Base-by-base conservation (phyloP, 352 stramenopile genomes). In the Globisporangium okanoganense region DNA sequence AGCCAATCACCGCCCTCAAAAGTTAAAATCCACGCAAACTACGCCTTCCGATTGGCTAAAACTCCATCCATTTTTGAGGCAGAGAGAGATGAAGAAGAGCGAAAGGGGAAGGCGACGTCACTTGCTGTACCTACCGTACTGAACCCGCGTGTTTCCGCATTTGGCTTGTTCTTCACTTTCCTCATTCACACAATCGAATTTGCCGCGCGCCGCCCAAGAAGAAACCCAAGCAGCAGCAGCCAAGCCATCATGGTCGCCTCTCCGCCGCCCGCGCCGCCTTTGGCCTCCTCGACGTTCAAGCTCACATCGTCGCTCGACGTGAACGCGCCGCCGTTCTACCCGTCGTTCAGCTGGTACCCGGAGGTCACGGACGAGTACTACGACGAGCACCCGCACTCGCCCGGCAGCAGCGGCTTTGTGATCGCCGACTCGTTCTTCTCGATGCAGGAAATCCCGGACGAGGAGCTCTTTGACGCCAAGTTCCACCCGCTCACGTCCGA, bases 401-500 rank as follows among this genome's bases (percentile, higher is more conserved):
- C 76, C 0, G 78, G 79, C 33, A 82, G 78, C 56, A 56, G 73
- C 13, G 82, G 78, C 51, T 89, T 89, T 48, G 82, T 87, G 62
- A 83, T 88, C 58, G 78, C 75, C 6, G 76, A 89, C 60, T 64
- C 66, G 13, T 76, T 82, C 52, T 81, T 79, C 66, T 25, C 62
- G 8, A 48, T 70, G 50, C 74, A 78, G 16, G 76, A 87, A 49
- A 79, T 92, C 51, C 76, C 83, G 1, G 83, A 92, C 40, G 83
- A 92, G 57, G 81, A 92, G 70, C 71, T 92, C 35, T 92, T 92
- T 56, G 81, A 92, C 65, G 53, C 83, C 0, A 73, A 76, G 53
- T 75, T 77, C 62, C 78, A 87, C 69, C 83, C 81, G 29, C 66
- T 92, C 50, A 72, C 78, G 50, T 41, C 63, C 1, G 62, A 85